Evolutionary conservation across 306 rosid species (phyloP), one percentile per base, ranked within the genome.

Genomic region (Cicer chorassanicum): DNA sequence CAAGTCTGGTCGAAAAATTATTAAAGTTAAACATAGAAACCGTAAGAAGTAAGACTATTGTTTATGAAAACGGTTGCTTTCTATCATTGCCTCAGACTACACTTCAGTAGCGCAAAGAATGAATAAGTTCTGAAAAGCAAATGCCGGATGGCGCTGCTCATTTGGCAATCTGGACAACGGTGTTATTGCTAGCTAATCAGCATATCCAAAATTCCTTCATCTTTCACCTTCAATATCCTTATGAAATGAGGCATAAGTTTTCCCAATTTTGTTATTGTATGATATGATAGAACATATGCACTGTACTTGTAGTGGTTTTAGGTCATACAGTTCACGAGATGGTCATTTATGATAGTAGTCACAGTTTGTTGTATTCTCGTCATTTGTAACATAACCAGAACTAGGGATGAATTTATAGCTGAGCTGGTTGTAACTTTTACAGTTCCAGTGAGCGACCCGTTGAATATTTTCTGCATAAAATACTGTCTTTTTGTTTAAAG

Each of bases 201-300:
- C 36, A 78, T 49, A 51, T 43, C 38, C 43, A 62, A 81, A 84
- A 63, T 71, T 59, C 34, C 1, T 51, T 45, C 9, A 29, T 68
- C 7, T 44, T 60, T 68, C 42, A 40, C 68, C 78, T 55, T 78
- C 57, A 74, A 40, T 65, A 80, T 72, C 77, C 63, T 59, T 70
- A 29, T 48, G 67, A 67, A 51, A 65, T 61, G 83, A 73, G 83
- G 84, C 74, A 9, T 5, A 71, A 78, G 67, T 80, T 79, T 77
- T 77, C 82, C 77, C 83, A 91, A 84, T 91, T 91, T 87, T 88
- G 89, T 84, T 84, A 15, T 64, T 62, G 79, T 60, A 80, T 84
- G 87, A 45, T 73, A 73, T 56, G 72, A 50, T 49, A 79, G 45
- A 80, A 85, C 80, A 49, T 29, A 66, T 12, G 76, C 68, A 83